Percentiles rank a stretch among this genome's conserved stretches.
phyloP scores from a whole-genome alignment of 129 eudicot genomes.

The Cynara cardunculus region DNA sequence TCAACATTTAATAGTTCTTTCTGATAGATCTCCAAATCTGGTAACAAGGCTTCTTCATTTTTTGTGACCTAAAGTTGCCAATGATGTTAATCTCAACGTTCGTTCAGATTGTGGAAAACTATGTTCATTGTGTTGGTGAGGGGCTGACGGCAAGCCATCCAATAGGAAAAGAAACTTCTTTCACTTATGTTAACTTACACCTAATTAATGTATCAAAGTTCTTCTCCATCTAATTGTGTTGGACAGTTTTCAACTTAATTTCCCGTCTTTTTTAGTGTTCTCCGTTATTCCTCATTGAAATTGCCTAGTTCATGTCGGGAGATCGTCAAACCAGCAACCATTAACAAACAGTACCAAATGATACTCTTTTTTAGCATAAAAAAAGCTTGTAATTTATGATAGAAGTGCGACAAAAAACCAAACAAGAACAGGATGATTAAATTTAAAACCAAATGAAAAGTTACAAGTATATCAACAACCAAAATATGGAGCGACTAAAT shows the following conservation, averaged over 20 bases:
- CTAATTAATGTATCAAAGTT: too few species aligned
- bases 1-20: slow-evolving; percentile 1
- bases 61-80: neutral
- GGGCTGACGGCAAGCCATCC: too few species aligned
- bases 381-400: neutral
- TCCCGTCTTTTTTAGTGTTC: neutral
- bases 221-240: too few species aligned
- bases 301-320: neutral
- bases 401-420: neutral
- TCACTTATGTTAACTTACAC: too few species aligned
- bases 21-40: neutral
- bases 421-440: neutral
- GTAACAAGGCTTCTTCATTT: too few species aligned
- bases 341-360: neutral
- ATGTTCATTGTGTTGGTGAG: too few species aligned
- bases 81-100: too few species aligned
- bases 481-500: neutral
- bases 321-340: neutral
- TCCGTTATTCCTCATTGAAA: neutral
- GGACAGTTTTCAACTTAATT: too few species aligned
- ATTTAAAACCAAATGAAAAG: neutral
- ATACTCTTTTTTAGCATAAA: neutral
- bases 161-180: too few species aligned
- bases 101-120: too few species aligned
- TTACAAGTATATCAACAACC: neutral